These are phyloP conservation scores for Chlorella sp. DNA, from an alignment of 139 green algal species.

Conservation along the genomic window DNA sequence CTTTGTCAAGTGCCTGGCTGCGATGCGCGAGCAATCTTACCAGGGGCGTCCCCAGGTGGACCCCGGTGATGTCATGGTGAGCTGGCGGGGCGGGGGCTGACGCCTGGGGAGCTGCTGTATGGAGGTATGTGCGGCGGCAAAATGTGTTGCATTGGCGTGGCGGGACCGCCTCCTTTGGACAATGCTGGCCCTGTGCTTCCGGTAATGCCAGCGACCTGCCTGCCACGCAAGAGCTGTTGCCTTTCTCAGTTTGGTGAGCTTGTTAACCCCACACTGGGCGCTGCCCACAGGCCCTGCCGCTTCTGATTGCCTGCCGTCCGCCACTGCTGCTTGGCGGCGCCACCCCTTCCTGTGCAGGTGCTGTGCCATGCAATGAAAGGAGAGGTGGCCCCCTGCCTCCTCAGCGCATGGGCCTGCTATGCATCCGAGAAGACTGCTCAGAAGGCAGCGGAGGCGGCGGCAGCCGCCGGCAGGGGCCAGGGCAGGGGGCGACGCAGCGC, in stretches of 20 bases:
- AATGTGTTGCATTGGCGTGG: neutral
- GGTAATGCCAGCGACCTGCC: neutral
- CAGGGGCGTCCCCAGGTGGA: neutral
- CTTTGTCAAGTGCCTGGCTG: neutral
- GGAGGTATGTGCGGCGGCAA: too few species aligned
- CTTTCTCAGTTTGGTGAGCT: neutral
- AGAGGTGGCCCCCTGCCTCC: neutral
- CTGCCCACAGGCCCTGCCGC: neutral
- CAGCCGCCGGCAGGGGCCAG: neutral
- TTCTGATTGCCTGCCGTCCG: neutral
- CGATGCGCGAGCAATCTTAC: neutral
- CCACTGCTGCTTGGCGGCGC: neutral
- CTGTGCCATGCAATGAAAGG: neutral
- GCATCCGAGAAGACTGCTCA: neutral
- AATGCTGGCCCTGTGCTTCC: neutral
- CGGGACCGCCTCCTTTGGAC: too few species aligned
- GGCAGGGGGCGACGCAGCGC: neutral
- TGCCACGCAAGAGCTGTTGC: neutral
- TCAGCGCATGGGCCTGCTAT: neutral
- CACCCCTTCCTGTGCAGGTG: neutral
- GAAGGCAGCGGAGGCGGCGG: neutral
- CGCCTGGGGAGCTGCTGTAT: neutral
- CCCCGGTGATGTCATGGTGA: neutral
- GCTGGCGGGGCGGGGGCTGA: neutral
- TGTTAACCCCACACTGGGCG: neutral